Base-by-base conservation (phyloP, 148 eudicot species). In the Vaccinium macrocarpon region DNA sequence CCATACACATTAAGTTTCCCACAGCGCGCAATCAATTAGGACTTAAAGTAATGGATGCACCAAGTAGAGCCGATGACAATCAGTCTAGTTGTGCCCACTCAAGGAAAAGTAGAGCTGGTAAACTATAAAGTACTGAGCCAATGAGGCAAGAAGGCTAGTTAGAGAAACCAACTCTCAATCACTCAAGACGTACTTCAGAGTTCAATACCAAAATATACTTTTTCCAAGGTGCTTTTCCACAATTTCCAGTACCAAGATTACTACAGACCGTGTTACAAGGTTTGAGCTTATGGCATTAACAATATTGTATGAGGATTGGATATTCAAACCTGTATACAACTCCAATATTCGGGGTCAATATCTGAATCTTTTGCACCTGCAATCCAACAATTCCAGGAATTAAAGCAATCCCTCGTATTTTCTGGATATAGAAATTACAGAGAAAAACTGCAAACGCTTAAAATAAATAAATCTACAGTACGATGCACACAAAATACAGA, bases 321-420 rank as follows among this genome's bases (percentile, higher is more conserved):
- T 51, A 49, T 49, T 77, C 84, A 81, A 80, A 97, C 99, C 99
- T 97, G 90, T 97, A 97, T 23, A 95, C 98, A 81, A 94, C 99
- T 89, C 99, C 99, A 87, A 97, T 97, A 66, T 95, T 97, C 80
- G 99, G 95, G 70, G 99, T 97, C 93, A 97, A 89, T 71, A 87
- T 90, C 89, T 97, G 99, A 83, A 97, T 97, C 91, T 97, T 97
- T 82, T 97, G 93, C 85, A 95, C 98, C 99, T 97, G 89, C 81
- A 85, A 85, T 46, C 29, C 87, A 81, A 59, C 61, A 88, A 71
- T 73, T 25, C 51, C 71, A 27, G 78, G 14, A 55, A 38, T n/a
- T 56, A 84, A 38, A 80, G 51, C 81, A 1, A 21, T n/a, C 62
- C 23, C 56, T 14, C 27, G 57, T 57, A 32, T 82, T 53, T 15